A percentile compares a stretch with the other conserved stretches of the same genome.
Conservation (phyloP, 176 grass and related monocot genomes). For the Aegilops bicornis region DNA sequence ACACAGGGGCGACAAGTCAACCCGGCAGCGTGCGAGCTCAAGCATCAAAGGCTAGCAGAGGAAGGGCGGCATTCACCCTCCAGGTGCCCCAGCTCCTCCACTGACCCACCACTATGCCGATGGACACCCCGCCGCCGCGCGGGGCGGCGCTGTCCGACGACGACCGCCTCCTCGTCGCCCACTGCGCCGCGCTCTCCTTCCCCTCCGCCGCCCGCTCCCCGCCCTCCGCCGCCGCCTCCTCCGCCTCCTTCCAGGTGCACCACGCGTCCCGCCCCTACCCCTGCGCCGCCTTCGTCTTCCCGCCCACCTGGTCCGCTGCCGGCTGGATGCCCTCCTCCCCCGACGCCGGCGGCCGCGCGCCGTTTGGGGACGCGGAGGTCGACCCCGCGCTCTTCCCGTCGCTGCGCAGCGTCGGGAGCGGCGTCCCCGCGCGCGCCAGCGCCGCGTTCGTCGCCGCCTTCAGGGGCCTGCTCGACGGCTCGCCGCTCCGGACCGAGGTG, state of each 20-base stretch:
- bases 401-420: slow-evolving; percentile 66
- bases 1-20: slow-evolving; percentile 1
- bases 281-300: slow-evolving; percentile 66
- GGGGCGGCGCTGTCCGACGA: slow-evolving; percentile 43
- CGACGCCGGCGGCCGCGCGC: slow-evolving; percentile 6
- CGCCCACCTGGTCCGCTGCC: slow-evolving; percentile 63
- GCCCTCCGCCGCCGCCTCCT: not conserved
- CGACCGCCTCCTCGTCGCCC: slow-evolving; percentile 51
- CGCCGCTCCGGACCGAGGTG: slow-evolving; percentile 60
- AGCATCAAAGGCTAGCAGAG: not conserved
- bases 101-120: slow-evolving; percentile 27
- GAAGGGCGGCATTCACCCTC: not conserved
- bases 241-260: slow-evolving; percentile 57
- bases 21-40: not conserved
- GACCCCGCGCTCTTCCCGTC: slow-evolving; percentile 75
- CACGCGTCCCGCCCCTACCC: slow-evolving; percentile 53
- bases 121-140: slow-evolving; percentile 24
- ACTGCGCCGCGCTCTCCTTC: slow-evolving; percentile 42
- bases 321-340: slow-evolving; percentile 43
- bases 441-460: slow-evolving; percentile 68
- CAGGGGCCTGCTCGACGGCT: slow-evolving; percentile 43
- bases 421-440: slow-evolving; percentile 58
- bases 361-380: slow-evolving; percentile 76
- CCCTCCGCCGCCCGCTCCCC: slow-evolving; percentile 14
- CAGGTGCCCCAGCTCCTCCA: not conserved